phyloP scores from a whole-genome alignment of 2,329 filamentous ascomycete genomes.

The Colletotrichum tabaci region DNA sequence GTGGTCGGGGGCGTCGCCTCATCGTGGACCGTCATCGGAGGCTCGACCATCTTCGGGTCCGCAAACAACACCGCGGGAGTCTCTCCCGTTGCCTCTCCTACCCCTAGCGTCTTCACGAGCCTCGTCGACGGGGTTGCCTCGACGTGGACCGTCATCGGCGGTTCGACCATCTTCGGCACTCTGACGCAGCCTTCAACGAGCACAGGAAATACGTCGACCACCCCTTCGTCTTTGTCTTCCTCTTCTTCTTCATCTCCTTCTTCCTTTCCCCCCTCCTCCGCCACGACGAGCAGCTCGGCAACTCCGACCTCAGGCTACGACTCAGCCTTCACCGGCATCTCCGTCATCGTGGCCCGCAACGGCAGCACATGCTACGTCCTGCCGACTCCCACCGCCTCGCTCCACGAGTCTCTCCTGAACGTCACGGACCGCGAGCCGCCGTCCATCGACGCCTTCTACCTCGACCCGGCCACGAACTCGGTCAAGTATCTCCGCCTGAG shows the following conservation, averaged over 20 bases:
- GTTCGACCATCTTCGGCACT: slow-evolving; percentile 5
- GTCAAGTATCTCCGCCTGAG: slow-evolving; percentile 53
- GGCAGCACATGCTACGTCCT: slow-evolving; percentile 35
- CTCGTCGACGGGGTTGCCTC: slow-evolving; percentile 1
- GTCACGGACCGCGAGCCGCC: slow-evolving; percentile 50
- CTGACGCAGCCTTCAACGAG: background rate
- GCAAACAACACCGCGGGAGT: background rate
- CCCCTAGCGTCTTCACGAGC: slow-evolving; percentile 8
- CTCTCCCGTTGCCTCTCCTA: background rate
- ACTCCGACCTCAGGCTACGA: background rate
- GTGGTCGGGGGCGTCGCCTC: slow-evolving; percentile 4
- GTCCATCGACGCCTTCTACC: slow-evolving; percentile 55
- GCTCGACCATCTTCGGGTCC: background rate
- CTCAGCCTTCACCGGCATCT: slow-evolving; percentile 37
- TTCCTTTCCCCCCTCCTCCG: background rate
- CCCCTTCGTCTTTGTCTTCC: background rate
- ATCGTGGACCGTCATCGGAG: slow-evolving; percentile 13
- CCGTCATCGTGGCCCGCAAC: slow-evolving; percentile 15
- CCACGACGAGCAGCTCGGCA: background rate
- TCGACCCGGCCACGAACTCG: slow-evolving; percentile 50
- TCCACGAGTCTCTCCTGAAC: slow-evolving; percentile 49
- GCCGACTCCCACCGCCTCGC: slow-evolving; percentile 21
- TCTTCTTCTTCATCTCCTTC: background rate
- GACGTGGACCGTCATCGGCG: slow-evolving; percentile 10
- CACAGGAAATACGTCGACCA: background rate